Conservation (phyloP, 345 rosid species). For the Syzygium oleosum region DNA sequence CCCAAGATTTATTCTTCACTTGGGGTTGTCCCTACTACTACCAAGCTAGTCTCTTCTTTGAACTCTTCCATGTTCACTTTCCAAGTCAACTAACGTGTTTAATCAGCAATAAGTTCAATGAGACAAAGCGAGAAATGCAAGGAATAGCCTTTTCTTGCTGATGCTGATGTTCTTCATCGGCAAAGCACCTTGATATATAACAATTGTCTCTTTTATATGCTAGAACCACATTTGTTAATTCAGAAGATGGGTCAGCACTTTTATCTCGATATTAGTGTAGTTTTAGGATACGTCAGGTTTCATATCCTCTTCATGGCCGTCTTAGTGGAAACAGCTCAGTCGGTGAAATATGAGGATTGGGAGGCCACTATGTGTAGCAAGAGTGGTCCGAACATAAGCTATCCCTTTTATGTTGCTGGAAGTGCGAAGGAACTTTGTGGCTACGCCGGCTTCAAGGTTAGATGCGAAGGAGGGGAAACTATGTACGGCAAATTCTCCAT, state of each 20-base stretch:
- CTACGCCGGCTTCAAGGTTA: background rate
- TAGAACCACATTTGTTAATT: background rate
- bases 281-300: background rate
- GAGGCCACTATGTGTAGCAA: background rate
- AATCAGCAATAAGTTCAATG: background rate
- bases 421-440: background rate
- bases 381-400: background rate
- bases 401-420: background rate
- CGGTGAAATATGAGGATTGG: background rate
- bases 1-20: background rate
- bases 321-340: background rate
- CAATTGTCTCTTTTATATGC: background rate
- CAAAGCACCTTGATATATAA: background rate
- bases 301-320: background rate
- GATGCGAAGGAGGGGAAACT: background rate
- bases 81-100: background rate
- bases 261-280: background rate
- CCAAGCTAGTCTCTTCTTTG: background rate
- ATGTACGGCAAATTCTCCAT: background rate
- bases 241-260: background rate
- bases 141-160: background rate
- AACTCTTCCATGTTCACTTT: background rate
- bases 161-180: background rate
- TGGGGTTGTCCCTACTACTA: background rate
- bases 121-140: background rate